These are phyloP conservation scores for Colletotrichum noveboracense DNA, from an alignment of 2,329 filamentous ascomycete species.

Conservation along the genomic window DNA sequence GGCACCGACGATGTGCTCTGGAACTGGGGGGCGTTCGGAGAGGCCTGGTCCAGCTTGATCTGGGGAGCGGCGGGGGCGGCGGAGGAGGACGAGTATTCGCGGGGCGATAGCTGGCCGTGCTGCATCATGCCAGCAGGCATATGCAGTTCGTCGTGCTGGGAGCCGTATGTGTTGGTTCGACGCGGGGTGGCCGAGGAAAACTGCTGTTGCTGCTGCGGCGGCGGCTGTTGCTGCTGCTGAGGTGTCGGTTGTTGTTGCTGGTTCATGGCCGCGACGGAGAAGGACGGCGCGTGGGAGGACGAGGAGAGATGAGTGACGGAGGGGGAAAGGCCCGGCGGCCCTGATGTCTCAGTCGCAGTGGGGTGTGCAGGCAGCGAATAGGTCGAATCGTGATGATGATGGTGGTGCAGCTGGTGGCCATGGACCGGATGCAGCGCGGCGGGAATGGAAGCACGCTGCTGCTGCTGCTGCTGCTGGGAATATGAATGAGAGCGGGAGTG, in stretches of 20 bases:
- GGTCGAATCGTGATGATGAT: conserved; percentile 1
- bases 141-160: conserved; percentile 59
- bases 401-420: conserved; percentile 17
- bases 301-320: conserved; percentile 7
- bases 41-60: conserved; percentile 55
- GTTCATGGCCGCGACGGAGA: conserved; percentile 15
- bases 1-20: conserved; percentile 52
- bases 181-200: conserved; percentile 38
- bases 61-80: conserved; percentile 44
- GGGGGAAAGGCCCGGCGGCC: conserved; percentile 18
- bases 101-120: conserved; percentile 49
- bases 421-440: conserved; percentile 20
- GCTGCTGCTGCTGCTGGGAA: neutral
- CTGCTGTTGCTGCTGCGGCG: conserved; percentile 35
- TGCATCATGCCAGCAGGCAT: conserved; percentile 53
- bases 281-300: neutral
- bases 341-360: conserved; percentile 20
- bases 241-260: conserved; percentile 9
- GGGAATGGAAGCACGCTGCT: conserved; percentile 14
- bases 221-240: conserved; percentile 28
- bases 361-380: conserved; percentile 5
- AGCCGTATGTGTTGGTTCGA: conserved; percentile 43
- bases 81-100: conserved; percentile 45
- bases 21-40: conserved; percentile 44
- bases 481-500: conserved; percentile 6